These are phyloP conservation scores for Saccharomyces hybrid DNA, from an alignment of 1,139 yeast genomes.

Conservation along the genomic window DNA sequence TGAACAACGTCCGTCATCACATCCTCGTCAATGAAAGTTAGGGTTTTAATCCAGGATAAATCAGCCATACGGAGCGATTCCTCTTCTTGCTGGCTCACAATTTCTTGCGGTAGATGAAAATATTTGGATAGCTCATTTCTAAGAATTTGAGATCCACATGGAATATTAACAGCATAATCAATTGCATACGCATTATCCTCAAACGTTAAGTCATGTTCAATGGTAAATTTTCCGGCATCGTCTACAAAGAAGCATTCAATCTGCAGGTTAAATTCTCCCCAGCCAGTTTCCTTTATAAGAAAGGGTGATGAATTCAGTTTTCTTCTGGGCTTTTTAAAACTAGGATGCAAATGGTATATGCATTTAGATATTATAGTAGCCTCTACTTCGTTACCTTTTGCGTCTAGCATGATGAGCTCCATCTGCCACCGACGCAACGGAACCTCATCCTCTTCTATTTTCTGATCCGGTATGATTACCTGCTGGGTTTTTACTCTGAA, in stretches of 20 bases:
- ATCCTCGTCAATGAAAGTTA: slow-evolving; percentile 3
- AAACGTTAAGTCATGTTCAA: slow-evolving; percentile 80
- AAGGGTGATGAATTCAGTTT: slow-evolving; percentile 79
- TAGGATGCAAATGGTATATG: slow-evolving; percentile 85
- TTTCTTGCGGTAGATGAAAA: slow-evolving; percentile 56
- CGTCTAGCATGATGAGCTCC: slow-evolving; percentile 62
- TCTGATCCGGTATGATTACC: slow-evolving; percentile 54
- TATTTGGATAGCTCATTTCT: slow-evolving; percentile 60
- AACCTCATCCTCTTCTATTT: slow-evolving; percentile 60
- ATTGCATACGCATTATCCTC: slow-evolving; percentile 60
- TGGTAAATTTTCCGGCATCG: slow-evolving; percentile 70
- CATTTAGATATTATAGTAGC: slow-evolving; percentile 81
- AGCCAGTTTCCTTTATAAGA: slow-evolving; percentile 80
- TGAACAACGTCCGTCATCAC: slow-evolving; percentile 25
- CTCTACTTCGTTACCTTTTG: slow-evolving; percentile 71
- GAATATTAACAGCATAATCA: slow-evolving; percentile 67
- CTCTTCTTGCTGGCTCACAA: background rate
- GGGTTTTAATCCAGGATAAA: background rate
- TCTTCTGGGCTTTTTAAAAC: slow-evolving; percentile 79
- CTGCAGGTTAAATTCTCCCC: slow-evolving; percentile 95
- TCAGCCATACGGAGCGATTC: background rate
- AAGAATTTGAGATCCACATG: slow-evolving; percentile 62
- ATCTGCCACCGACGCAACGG: slow-evolving; percentile 94
- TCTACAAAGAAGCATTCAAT: slow-evolving; percentile 67
- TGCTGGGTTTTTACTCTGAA: slow-evolving; percentile 83